Base-by-base conservation (phyloP, 2,329 filamentous ascomycete genomes). In the Boeremia lycopersici region DNA sequence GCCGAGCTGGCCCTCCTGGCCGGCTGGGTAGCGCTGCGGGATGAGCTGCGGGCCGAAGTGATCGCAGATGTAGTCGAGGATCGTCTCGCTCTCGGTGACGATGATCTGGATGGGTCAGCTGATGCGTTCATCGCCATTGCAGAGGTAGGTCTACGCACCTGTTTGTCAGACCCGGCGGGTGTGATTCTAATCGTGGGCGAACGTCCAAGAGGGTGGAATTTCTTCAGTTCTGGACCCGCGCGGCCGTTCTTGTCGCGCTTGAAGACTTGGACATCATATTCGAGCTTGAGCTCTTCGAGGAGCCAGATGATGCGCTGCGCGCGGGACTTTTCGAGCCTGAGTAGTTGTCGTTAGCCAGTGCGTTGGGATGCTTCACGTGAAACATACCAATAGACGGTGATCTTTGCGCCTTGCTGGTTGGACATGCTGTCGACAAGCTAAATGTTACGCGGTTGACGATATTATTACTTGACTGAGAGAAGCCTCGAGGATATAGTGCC, bases 291-390 rank as follows among this genome's bases (percentile, higher is more conserved):
- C 74, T 93, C 91, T 72, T 95, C 90, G 38, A 96, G 84, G 6
- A 96, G 86, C 90, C 90, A 96, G 39, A 95, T 79, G 54, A 93
- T 89, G 59, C 90, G 86, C 74, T 96, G 90, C 11, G 90, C 86
- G 63, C 92, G 89, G 51, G 91, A 96, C 64, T 89, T 81, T 65
- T 93, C 85, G 57, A 96, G 88, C 91, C 91, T 96, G 15, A 28
- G 23, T 11, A 9, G 5, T 10, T 15, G 2, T 17, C 3, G n/a
- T 50, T 25, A 56, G 48, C 31, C 12, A 10, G 12, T 35, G 29
- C n/a, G 6, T 11, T 26, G 34, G 35, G 48, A 41, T 25, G 17
- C 9, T 48, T 48, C 51, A 54, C 51, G 40, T 55, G 53, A 38
- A 25, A 50, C 70, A 52, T 63, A 75, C 72, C 72, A 74, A 57